A percentile compares a stretch with the other conserved stretches of the same genome.
These are phyloP conservation scores for Simplicillium aogashimaense DNA, from an alignment of 2,329 filamentous ascomycete genomes.

Conservation along the genomic window DNA sequence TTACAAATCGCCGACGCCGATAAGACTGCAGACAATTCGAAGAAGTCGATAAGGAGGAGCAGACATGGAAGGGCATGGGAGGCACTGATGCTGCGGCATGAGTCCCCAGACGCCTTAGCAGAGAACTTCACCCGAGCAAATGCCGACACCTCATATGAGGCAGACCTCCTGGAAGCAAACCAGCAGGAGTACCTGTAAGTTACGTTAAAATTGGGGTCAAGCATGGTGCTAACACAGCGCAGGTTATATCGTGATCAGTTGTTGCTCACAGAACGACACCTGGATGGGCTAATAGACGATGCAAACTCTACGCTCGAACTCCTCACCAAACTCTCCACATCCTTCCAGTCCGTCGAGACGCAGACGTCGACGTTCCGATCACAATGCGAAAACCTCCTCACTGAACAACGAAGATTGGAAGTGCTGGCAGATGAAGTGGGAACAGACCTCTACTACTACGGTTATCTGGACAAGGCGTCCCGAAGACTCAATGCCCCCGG, in stretches of 20 bases:
- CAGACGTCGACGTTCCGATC: constrained; percentile 91
- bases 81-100: constrained; percentile 32
- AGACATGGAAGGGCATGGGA: constrained; percentile 34
- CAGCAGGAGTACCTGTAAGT: constrained; percentile 75
- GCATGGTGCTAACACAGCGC: constrained; percentile 16
- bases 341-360: constrained; percentile 77
- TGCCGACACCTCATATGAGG: constrained; percentile 36
- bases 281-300: constrained; percentile 68
- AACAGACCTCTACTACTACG: constrained; percentile 88
- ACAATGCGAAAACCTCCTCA: constrained; percentile 80
- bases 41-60: constrained; percentile 22
- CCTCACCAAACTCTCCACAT: constrained; percentile 69
- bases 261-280: constrained; percentile 67
- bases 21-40: constrained; percentile 20
- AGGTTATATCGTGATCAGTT: constrained; percentile 76
- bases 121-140: neutral
- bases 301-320: constrained; percentile 67
- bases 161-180: constrained; percentile 67
- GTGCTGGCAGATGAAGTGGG: constrained; percentile 75
- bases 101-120: neutral
- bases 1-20: constrained; percentile 54
- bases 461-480: constrained; percentile 85
- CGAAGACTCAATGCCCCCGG: constrained; percentile 85
- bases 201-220: neutral
- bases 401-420: constrained; percentile 71